Percentiles rank a stretch among this genome's conserved stretches.
Evolutionary conservation across 2,329 filamentous ascomycete species (phyloP).

Genomic region (Fusarium metavorans): DNA sequence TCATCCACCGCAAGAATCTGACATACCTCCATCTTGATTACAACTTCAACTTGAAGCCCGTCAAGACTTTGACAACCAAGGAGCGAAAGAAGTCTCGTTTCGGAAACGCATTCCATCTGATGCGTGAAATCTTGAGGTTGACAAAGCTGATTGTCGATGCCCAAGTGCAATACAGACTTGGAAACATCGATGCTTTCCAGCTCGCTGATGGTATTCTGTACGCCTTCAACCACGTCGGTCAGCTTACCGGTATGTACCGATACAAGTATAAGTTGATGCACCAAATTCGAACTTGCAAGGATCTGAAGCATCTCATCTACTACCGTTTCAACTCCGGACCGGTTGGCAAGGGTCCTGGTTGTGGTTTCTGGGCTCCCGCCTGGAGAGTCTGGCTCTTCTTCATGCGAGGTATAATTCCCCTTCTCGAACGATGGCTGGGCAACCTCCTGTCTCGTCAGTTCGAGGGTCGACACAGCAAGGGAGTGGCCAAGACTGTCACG

Average conservation of each 20-base stretch:
- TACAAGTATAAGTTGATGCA: constrained; percentile 99
- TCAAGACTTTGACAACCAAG: constrained; percentile 98
- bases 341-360: constrained; percentile 96
- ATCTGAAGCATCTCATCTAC: constrained; percentile 98
- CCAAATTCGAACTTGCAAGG: constrained; percentile 98
- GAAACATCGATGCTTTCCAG: constrained; percentile 99
- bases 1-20: constrained; percentile 98
- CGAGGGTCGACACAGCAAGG: constrained; percentile 97
- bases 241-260: constrained; percentile 98
- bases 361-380: constrained; percentile 98
- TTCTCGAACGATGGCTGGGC: constrained; percentile 96
- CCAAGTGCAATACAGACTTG: constrained; percentile 96
- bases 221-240: constrained; percentile 98
- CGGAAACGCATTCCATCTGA: constrained; percentile 98
- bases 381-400: constrained; percentile 99
- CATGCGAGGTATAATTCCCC: constrained; percentile 96
- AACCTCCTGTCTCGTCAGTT: constrained; percentile 98
- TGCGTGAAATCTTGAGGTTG: constrained; percentile 95
- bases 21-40: constrained; percentile 99
- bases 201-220: constrained; percentile 99
- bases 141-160: constrained; percentile 99
- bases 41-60: constrained; percentile 99
- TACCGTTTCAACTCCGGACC: constrained; percentile 98
- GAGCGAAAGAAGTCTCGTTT: constrained; percentile 99
- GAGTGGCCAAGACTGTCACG: constrained; percentile 98